Percentiles rank a stretch among this genome's conserved stretches.
Conservation (phyloP, 1,284 basidiomycete species). For the Cutaneotrichosporon sp. region DNA sequence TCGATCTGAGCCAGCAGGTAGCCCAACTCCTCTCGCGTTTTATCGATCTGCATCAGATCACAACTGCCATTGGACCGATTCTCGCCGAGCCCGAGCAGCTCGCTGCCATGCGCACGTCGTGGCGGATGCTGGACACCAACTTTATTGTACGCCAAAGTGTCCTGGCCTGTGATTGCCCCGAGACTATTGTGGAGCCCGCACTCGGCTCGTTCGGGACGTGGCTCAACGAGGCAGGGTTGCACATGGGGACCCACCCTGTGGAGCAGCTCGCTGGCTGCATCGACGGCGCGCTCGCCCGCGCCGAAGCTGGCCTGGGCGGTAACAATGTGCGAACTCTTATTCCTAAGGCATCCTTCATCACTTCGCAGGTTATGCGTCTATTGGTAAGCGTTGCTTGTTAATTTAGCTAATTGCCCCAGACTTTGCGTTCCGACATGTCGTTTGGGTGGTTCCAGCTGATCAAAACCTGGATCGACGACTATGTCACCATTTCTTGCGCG, state of each 20-base stretch:
- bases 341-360: constrained; percentile 31
- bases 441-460: constrained; percentile 43
- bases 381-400: constrained; percentile 9
- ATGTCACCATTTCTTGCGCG: constrained; percentile 27
- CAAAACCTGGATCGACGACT: constrained; percentile 45
- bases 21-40: constrained; percentile 37
- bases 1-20: constrained; percentile 28
- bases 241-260: constrained; percentile 7
- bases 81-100: constrained; percentile 27
- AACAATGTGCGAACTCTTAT: constrained; percentile 12
- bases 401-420: constrained; percentile 16
- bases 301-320: constrained; percentile 1
- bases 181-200: constrained; percentile 21
- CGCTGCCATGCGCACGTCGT: constrained; percentile 28
- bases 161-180: constrained; percentile 26
- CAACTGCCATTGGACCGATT: constrained; percentile 31
- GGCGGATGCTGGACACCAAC: constrained; percentile 29
- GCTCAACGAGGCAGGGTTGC: constrained; percentile 21
- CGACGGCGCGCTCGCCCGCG: constrained; percentile 6
- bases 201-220: constrained; percentile 26
- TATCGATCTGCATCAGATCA: constrained; percentile 34
- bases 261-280: constrained; percentile 15
- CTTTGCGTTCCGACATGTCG: constrained; percentile 32
- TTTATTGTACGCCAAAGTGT: constrained; percentile 32
- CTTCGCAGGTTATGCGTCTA: constrained; percentile 39